A percentile compares a stretch with the other conserved stretches of the same genome.
phyloP scores from a whole-genome alignment of 345 rosid species.

The Sapria himalayana region DNA sequence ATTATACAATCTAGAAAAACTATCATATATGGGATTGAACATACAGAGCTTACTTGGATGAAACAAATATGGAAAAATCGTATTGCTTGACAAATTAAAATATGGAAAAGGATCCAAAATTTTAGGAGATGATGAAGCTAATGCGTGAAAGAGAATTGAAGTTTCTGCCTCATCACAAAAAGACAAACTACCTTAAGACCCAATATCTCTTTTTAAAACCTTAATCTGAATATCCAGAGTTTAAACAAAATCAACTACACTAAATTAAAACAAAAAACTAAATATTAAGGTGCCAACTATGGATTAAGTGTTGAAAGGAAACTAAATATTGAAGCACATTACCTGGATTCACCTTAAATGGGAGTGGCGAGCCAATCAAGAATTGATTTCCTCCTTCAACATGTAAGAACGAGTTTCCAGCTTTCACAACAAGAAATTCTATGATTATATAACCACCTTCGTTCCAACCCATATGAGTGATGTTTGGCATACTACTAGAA shows the following conservation, averaged over 20 bases:
- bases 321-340: constrained; percentile 4
- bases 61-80: too few species aligned
- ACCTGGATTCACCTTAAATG: constrained; percentile 68
- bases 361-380: constrained; percentile 46
- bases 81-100: too few species aligned
- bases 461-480: constrained; percentile 28
- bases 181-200: too few species aligned
- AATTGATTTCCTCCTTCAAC: constrained; percentile 34
- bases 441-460: constrained; percentile 28
- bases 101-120: too few species aligned
- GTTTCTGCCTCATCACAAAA: too few species aligned
- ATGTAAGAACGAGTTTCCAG: constrained; percentile 39
- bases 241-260: background rate
- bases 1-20: too few species aligned
- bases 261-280: background rate
- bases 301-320: background rate
- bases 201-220: too few species aligned
- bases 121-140: too few species aligned
- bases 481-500: constrained; percentile 14
- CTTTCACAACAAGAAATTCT: constrained; percentile 26
- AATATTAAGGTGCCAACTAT: background rate
- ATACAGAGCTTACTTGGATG: too few species aligned
- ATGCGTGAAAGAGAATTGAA: too few species aligned
- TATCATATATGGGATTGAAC: too few species aligned
- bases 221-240: too few species aligned